A percentile compares a stretch with the other conserved stretches of the same genome.
These are phyloP conservation scores for Penicillium brevicompactum DNA, from an alignment of 2,329 filamentous ascomycete species.

Conservation along the genomic window DNA sequence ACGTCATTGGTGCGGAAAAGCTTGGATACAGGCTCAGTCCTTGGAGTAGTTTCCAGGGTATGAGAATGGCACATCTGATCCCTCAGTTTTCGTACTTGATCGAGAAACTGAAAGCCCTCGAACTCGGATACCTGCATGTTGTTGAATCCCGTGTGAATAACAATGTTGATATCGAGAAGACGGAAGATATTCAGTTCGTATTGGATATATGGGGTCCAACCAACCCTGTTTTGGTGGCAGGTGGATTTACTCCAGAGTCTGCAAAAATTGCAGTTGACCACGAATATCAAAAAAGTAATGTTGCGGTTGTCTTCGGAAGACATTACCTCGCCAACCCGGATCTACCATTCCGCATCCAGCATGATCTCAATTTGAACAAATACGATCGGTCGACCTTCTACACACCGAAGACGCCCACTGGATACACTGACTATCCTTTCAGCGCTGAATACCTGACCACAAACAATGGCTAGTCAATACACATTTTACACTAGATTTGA, in stretches of 20 bases:
- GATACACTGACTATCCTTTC: conserved; percentile 36
- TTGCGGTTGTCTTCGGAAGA: conserved; percentile 38
- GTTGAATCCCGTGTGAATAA: conserved; percentile 54
- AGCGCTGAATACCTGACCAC: conserved; percentile 11
- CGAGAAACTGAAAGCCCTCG: conserved; percentile 47
- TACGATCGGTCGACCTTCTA: conserved; percentile 25
- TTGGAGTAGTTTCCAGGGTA: conserved; percentile 35
- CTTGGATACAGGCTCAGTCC: conserved; percentile 47
- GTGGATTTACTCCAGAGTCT: conserved; percentile 43
- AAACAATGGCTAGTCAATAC: too few relatives aligned
- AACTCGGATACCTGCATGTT: conserved; percentile 62
- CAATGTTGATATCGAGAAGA: conserved; percentile 3
- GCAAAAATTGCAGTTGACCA: conserved; percentile 38
- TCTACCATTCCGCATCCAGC: conserved; percentile 19
- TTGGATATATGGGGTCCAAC: conserved; percentile 39
- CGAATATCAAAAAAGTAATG: conserved; percentile 23
- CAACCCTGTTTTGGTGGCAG: conserved; percentile 51
- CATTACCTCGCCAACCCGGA: conserved; percentile 29
- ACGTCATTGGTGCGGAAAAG: conserved; percentile 45
- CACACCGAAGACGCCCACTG: conserved; percentile 5
- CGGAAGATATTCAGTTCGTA: conserved; percentile 1
- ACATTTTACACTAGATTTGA: too few relatives aligned
- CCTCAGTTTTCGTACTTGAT: conserved; percentile 64
- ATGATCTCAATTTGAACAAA: conserved; percentile 14
- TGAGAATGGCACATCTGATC: conserved; percentile 62